A percentile compares a stretch with the other conserved stretches of the same genome.
phyloP scores from a whole-genome alignment of 2,329 filamentous ascomycete species.

The Amphichorda felina region DNA sequence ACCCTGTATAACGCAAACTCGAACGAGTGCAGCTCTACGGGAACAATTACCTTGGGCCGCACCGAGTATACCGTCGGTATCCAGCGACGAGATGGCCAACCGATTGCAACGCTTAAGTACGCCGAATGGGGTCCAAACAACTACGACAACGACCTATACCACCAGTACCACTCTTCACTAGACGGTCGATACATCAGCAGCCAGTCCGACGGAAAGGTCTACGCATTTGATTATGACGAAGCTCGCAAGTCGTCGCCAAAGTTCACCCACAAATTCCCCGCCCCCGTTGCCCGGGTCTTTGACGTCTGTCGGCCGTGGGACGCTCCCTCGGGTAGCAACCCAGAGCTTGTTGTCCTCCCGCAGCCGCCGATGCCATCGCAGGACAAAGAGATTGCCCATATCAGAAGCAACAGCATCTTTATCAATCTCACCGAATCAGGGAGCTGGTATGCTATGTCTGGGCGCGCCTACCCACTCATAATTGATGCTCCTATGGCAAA shows the following conservation, averaged over 20 bases:
- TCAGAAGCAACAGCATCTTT: conserved; percentile 58
- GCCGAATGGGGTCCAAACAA: conserved; percentile 94
- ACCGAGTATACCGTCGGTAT: conserved; percentile 88
- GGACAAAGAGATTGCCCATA: conserved; percentile 35
- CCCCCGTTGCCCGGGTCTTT: conserved; percentile 78
- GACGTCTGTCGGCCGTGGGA: conserved; percentile 70
- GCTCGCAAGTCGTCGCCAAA: conserved; percentile 38
- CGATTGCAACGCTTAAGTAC: conserved; percentile 82
- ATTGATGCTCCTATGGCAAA: conserved; percentile 48
- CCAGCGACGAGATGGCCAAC: conserved; percentile 59
- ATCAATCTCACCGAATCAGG: conserved; percentile 79
- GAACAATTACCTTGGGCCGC: conserved; percentile 72
- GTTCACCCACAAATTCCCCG: conserved; percentile 58
- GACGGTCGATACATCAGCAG: conserved; percentile 86
- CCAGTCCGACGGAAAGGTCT: conserved; percentile 71
- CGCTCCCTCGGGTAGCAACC: conserved; percentile 48
- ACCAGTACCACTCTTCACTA: conserved; percentile 68
- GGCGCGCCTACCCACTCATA: conserved; percentile 73
- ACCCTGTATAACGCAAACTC: conserved; percentile 53
- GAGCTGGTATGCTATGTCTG: conserved; percentile 90
- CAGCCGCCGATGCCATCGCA: conserved; percentile 60
- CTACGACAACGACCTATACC: conserved; percentile 74
- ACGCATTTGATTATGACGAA: conserved; percentile 62
- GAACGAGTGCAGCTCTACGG: conserved; percentile 67
- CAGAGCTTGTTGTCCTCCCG: conserved; percentile 72